These are phyloP conservation scores for Boletus rufocinnamomeus DNA, from an alignment of 768 basidiomycete genomes.

Conservation along the genomic window DNA sequence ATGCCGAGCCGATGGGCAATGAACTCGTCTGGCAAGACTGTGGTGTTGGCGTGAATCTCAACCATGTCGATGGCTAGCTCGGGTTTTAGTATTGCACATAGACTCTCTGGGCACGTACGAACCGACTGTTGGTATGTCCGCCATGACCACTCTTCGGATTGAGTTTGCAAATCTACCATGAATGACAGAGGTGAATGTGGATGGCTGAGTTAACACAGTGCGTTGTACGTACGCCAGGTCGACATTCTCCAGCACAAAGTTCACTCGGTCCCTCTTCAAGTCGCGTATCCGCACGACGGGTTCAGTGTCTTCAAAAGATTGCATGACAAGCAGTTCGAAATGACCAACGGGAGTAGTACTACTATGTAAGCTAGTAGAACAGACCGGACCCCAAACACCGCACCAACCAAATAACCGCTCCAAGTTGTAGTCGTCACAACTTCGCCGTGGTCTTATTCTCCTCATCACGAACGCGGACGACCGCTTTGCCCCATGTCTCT, in stretches of 20 bases:
- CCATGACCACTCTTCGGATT: slow-evolving; percentile 89
- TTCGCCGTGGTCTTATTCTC: slow-evolving; percentile 39
- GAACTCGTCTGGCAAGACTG: slow-evolving; percentile 95
- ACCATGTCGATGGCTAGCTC: slow-evolving; percentile 92
- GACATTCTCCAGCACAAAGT: slow-evolving; percentile 94
- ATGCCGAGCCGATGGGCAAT: slow-evolving; percentile 95
- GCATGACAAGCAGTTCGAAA: slow-evolving; percentile 29
- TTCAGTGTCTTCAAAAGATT: slow-evolving; percentile 45
- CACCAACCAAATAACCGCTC: not conserved
- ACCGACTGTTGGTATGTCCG: slow-evolving; percentile 96
- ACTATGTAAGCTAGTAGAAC: slow-evolving; percentile 1
- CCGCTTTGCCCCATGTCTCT: slow-evolving; percentile 91
- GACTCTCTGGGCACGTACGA: slow-evolving; percentile 33
- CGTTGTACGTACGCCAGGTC: slow-evolving; percentile 78
- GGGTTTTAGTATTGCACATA: slow-evolving; percentile 6
- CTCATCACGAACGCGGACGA: slow-evolving; percentile 65
- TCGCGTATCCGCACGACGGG: slow-evolving; percentile 82
- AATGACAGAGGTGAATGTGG: slow-evolving; percentile 16
- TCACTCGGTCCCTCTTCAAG: slow-evolving; percentile 80
- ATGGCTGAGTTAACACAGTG: not conserved
- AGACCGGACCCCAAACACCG: slow-evolving; percentile 27
- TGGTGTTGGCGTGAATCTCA: slow-evolving; percentile 86
- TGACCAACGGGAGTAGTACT: not conserved
- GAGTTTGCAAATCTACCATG: slow-evolving; percentile 85
- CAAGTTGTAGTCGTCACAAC: slow-evolving; percentile 36